phyloP scores from a whole-genome alignment of 306 rosid species.

The Acacia acuminata region DNA sequence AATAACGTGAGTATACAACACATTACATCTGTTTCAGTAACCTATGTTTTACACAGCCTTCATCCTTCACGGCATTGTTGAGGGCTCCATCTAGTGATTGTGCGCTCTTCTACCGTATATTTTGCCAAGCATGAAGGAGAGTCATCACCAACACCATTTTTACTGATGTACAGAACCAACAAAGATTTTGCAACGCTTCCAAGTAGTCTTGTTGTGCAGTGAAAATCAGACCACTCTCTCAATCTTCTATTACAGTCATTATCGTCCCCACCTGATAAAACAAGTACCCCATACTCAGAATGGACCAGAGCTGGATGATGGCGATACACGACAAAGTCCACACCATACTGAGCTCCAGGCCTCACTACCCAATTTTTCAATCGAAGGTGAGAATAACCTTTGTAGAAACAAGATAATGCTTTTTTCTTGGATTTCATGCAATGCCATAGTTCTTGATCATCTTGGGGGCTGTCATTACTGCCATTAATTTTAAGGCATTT shows the following conservation, averaged over 20 bases:
- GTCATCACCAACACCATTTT: slow-evolving; percentile 38
- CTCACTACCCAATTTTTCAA: slow-evolving; percentile 75
- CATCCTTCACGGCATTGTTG: slow-evolving; percentile 62
- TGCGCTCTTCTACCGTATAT: slow-evolving; percentile 47
- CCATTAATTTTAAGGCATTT: slow-evolving; percentile 58
- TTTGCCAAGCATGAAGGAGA: slow-evolving; percentile 44
- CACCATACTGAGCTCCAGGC: slow-evolving; percentile 72
- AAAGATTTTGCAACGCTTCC: slow-evolving; percentile 69
- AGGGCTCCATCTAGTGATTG: slow-evolving; percentile 63
- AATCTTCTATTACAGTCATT: slow-evolving; percentile 48
- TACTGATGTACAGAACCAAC: slow-evolving; percentile 48
- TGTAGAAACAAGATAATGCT: slow-evolving; percentile 58
- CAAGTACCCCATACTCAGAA: slow-evolving; percentile 75
- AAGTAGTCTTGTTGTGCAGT: slow-evolving; percentile 61
- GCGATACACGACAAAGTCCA: slow-evolving; percentile 67
- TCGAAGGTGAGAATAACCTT: slow-evolving; percentile 69
- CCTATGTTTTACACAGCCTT: slow-evolving; percentile 23
- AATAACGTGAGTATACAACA: neutral
- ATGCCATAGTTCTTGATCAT: slow-evolving; percentile 56
- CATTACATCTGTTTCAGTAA: neutral
- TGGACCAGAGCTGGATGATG: slow-evolving; percentile 76
- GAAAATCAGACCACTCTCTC: slow-evolving; percentile 76
- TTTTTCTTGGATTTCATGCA: slow-evolving; percentile 53
- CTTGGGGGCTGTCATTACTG: slow-evolving; percentile 25
- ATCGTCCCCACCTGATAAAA: slow-evolving; percentile 45